phyloP scores from a whole-genome alignment of 257 asterid species.

The Solanum arcanum region DNA sequence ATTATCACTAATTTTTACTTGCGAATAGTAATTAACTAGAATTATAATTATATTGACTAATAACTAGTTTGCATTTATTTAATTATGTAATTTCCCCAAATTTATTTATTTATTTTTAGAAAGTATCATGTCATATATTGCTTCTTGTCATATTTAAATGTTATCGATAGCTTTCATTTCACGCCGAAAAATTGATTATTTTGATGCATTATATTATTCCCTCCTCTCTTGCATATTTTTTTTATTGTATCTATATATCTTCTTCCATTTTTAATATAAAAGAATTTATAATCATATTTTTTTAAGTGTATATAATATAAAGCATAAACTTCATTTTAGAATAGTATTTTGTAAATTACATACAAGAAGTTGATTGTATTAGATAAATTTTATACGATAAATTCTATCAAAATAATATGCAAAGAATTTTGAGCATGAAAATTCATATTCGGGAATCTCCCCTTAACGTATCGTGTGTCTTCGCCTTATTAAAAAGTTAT shows the following conservation, averaged over 20 bases:
- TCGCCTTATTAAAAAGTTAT: background rate
- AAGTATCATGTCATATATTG: background rate
- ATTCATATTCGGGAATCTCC: rapidly evolving
- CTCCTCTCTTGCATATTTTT: background rate
- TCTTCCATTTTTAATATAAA: background rate
- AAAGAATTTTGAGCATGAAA: background rate
- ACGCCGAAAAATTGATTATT: background rate
- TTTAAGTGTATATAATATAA: background rate
- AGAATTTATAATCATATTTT: background rate
- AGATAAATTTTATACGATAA: rapidly evolving
- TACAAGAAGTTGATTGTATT: background rate
- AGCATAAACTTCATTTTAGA: background rate
- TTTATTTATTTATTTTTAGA: background rate
- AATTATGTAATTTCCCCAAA: too few species aligned
- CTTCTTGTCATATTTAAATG: background rate
- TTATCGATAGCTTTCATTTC: background rate
- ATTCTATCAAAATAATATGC: background rate
- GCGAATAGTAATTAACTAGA: too few species aligned
- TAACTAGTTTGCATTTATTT: too few species aligned
- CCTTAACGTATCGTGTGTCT: background rate
- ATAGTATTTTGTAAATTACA: background rate
- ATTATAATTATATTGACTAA: too few species aligned
- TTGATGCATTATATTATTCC: background rate
- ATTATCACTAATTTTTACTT: too few species aligned
- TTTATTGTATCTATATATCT: background rate